phyloP scores from a whole-genome alignment of 371 early-diverging fungal genomes.

The Batkoa obscura region DNA sequence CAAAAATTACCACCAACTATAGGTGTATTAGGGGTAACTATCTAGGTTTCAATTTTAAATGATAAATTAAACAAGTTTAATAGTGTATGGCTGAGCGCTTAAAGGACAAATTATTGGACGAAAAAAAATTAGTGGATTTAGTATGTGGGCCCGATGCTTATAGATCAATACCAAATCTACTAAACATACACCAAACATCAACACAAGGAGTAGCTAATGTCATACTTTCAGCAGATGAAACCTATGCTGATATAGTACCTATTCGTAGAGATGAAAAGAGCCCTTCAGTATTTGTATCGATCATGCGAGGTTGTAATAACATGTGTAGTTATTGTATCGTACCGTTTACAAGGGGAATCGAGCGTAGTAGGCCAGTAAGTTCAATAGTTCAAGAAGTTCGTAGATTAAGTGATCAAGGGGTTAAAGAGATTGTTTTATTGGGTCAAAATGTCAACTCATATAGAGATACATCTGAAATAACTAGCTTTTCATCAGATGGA shows the following conservation, averaged over 20 bases:
- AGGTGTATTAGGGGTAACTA: constrained; percentile 49
- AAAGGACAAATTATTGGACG: constrained; percentile 45
- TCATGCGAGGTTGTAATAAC: constrained; percentile 71
- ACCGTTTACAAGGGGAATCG: constrained; percentile 48
- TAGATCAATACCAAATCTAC: constrained; percentile 47
- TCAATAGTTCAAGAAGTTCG: constrained; percentile 47
- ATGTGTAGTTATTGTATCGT: constrained; percentile 71
- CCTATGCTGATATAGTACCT: constrained; percentile 63
- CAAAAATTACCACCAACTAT: constrained; percentile 34
- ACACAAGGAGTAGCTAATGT: constrained; percentile 58
- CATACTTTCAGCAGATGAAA: constrained; percentile 65
- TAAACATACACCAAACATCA: constrained; percentile 37
- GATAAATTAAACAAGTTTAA: not conserved
- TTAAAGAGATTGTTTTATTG: constrained; percentile 55
- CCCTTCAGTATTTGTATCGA: constrained; percentile 42
- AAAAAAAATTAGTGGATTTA: constrained; percentile 51
- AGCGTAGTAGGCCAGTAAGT: constrained; percentile 50
- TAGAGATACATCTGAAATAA: constrained; percentile 28
- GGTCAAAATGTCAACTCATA: constrained; percentile 73
- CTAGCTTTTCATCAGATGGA: constrained; percentile 14
- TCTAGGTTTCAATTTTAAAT: not conserved
- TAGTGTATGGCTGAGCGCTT: constrained; percentile 61
- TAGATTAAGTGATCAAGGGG: constrained; percentile 40
- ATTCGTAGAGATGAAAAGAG: constrained; percentile 37
- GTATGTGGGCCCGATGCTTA: constrained; percentile 71